These are phyloP conservation scores for Allium fistulosum DNA, from an alignment of 106 monocot species.

Conservation along the genomic window DNA sequence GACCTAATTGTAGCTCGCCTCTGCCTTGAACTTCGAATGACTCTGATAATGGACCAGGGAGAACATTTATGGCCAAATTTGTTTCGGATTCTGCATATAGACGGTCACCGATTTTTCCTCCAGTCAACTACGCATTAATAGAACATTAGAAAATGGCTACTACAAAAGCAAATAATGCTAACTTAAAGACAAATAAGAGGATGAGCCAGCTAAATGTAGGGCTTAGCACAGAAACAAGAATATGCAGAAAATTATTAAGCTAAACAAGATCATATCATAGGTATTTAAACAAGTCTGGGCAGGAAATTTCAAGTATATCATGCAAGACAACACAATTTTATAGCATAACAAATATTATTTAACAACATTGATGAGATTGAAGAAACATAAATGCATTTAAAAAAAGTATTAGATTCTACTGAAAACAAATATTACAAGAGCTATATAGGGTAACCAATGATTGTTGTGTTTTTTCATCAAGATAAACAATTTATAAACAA, in stretches of 20 bases:
- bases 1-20: constrained; percentile 96
- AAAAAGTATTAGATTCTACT: no score
- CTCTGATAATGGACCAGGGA: constrained; percentile 85
- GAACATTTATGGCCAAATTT: constrained; percentile 98
- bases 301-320: no score
- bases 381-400: no score
- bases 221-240: background rate
- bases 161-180: background rate
- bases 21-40: constrained; percentile 99
- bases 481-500: no score
- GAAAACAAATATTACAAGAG: no score
- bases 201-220: background rate
- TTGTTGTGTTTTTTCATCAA: no score
- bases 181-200: background rate
- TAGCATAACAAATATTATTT: no score
- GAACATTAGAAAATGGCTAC: background rate
- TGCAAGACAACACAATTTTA: no score
- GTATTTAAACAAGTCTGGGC: no score
- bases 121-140: constrained; percentile 66
- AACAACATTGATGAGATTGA: no score
- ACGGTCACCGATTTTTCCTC: constrained; percentile 93
- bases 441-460: no score
- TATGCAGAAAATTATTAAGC: background rate
- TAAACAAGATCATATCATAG: no score
- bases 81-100: constrained; percentile 91